Conservation (phyloP, 805 yeast species). For the Yamadazyma insecticola region DNA sequence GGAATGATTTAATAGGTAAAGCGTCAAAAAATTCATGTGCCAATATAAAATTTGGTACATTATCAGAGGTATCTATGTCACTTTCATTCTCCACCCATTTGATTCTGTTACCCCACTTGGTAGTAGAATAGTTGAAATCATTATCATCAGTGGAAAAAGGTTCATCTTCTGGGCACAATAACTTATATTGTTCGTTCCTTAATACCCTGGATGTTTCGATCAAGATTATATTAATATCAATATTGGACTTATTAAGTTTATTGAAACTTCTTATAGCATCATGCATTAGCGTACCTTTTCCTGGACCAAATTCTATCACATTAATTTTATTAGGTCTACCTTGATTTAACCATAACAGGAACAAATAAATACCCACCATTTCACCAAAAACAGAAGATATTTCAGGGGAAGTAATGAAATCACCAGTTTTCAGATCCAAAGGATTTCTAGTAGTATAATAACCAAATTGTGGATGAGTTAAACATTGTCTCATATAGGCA, state of each 20-base stretch:
- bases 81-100: slow-evolving; percentile 59
- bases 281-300: slow-evolving; percentile 71
- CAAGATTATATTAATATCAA: slow-evolving; percentile 44
- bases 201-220: slow-evolving; percentile 72
- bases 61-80: slow-evolving; percentile 39
- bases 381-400: slow-evolving; percentile 87
- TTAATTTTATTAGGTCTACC: slow-evolving; percentile 46
- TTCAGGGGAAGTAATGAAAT: slow-evolving; percentile 83
- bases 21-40: slow-evolving; percentile 92
- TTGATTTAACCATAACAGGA: slow-evolving; percentile 54
- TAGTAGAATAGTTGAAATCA: slow-evolving; percentile 32
- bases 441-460: slow-evolving; percentile 79
- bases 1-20: slow-evolving; percentile 68
- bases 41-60: slow-evolving; percentile 54
- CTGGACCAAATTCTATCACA: slow-evolving; percentile 80
- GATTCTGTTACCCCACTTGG: slow-evolving; percentile 50
- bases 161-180: slow-evolving; percentile 38
- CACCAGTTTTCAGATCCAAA: slow-evolving; percentile 56
- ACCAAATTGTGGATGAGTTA: slow-evolving; percentile 72
- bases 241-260: slow-evolving; percentile 24
- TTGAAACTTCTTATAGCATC: slow-evolving; percentile 53
- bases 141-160: slow-evolving; percentile 16
- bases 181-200: slow-evolving; percentile 49
- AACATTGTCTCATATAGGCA: slow-evolving; percentile 75
- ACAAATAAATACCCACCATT: slow-evolving; percentile 72